Conservation (phyloP, 2,329 filamentous ascomycete species). For the Claviceps humidiphila region DNA sequence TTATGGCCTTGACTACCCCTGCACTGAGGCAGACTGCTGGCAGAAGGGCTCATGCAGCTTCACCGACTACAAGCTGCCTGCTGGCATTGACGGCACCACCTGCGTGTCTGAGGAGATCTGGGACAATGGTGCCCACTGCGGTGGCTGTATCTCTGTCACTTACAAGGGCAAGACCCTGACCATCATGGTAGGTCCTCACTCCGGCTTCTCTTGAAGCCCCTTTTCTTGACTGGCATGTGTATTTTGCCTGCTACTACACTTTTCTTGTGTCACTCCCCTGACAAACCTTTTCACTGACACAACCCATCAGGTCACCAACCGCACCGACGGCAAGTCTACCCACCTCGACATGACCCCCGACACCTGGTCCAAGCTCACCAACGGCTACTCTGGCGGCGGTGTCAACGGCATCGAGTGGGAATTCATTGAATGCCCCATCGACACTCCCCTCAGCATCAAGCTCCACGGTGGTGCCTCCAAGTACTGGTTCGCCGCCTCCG, state of each 20-base stretch:
- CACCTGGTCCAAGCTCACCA: not conserved
- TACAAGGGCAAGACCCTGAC: not conserved
- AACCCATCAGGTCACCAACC: not conserved
- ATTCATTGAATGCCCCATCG: not conserved
- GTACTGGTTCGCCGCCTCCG: not conserved
- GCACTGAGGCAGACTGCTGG: not conserved
- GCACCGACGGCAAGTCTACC: not conserved
- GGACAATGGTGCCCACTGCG: not conserved
- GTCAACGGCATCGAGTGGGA: not conserved
- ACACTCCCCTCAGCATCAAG: not conserved
- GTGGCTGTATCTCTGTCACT: not conserved
- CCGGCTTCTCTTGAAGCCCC: too few relatives aligned
- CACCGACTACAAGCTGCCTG: not conserved
- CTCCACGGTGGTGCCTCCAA: not conserved
- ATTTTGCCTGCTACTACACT: too few relatives aligned
- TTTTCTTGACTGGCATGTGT: too few relatives aligned
- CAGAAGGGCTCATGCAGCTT: not conserved
- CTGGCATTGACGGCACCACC: not conserved
- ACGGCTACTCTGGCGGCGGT: not conserved
- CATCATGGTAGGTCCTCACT: not conserved
- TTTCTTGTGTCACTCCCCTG: too few relatives aligned
- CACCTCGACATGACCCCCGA: not conserved
- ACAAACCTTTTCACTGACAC: too few relatives aligned
- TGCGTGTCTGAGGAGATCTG: not conserved
- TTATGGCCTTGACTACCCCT: not conserved